These are phyloP conservation scores for Spergularia marina DNA, from an alignment of 148 eudicot genomes.

Conservation along the genomic window DNA sequence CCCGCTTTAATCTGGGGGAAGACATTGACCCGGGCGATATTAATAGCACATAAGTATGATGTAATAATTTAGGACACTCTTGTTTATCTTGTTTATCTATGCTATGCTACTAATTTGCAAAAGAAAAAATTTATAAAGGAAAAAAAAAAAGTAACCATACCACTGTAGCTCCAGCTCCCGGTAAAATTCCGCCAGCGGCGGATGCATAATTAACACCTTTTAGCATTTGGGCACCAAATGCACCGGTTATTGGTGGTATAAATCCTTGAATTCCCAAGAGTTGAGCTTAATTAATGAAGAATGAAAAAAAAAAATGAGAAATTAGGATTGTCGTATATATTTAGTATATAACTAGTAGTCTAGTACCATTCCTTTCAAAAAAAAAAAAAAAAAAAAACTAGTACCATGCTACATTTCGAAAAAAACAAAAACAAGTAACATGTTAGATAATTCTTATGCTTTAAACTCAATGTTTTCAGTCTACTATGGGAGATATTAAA, in stretches of 20 bases:
- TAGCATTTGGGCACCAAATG: slow-evolving; percentile 38
- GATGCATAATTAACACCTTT: slow-evolving; percentile 70
- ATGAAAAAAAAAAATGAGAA: neutral
- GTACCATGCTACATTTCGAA: too few relatives aligned
- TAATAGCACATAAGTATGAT: too few relatives aligned
- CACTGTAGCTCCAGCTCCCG: slow-evolving; percentile 47
- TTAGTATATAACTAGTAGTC: neutral
- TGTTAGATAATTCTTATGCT: too few relatives aligned
- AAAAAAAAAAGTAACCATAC: slow-evolving; percentile 24
- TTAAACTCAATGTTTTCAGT: too few relatives aligned
- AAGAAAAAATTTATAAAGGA: too few relatives aligned
- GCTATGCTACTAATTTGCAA: too few relatives aligned
- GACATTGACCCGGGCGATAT: too few relatives aligned
- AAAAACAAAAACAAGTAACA: neutral
- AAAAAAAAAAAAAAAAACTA: too few relatives aligned
- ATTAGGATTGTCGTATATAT: neutral
- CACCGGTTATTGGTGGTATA: slow-evolving; percentile 39
- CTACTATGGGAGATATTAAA: neutral
- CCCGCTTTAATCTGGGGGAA: too few relatives aligned
- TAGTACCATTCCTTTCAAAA: too few relatives aligned
- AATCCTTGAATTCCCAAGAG: slow-evolving; percentile 45
- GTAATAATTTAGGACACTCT: too few relatives aligned
- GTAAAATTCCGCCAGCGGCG: slow-evolving; percentile 58
- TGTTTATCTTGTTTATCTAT: too few relatives aligned
- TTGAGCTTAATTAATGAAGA: slow-evolving; percentile 27